phyloP scores from a whole-genome alignment of 2,329 filamentous ascomycete genomes.

The Pseudogymnoascus sp. region DNA sequence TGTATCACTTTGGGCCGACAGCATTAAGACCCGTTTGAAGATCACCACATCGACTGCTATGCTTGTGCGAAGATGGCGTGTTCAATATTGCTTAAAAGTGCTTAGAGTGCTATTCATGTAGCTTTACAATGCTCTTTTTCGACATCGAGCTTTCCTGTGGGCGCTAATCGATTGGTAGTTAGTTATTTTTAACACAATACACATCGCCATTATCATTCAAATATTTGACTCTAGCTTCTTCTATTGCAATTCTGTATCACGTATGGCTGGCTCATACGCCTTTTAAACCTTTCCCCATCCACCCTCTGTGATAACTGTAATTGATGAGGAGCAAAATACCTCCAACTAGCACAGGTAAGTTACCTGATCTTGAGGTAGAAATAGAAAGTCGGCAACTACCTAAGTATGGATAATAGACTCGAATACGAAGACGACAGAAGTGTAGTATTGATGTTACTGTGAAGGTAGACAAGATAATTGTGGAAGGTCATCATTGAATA shows the following conservation, averaged over 20 bases:
- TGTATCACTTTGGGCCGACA: background rate
- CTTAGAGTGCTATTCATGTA: background rate
- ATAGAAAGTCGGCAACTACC: background rate
- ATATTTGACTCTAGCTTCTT: background rate
- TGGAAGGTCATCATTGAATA: too few species aligned
- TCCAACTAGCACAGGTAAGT: too few species aligned
- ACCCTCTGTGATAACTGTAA: background rate
- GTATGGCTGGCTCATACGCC: background rate
- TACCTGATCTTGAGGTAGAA: background rate
- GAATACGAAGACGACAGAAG: background rate
- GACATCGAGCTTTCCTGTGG: background rate
- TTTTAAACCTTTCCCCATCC: background rate
- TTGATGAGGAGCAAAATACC: background rate
- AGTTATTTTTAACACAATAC: conserved; percentile 9
- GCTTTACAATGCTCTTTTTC: conserved; percentile 6
- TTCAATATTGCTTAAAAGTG: conserved; percentile 7
- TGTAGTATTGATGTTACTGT: background rate
- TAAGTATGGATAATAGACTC: background rate
- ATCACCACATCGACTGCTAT: background rate
- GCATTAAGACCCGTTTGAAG: background rate
- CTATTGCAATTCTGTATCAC: too few species aligned
- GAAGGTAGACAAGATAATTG: background rate
- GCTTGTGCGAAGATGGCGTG: background rate
- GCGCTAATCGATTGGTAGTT: background rate
- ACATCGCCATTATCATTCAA: background rate